Evolutionary conservation across 1,139 yeast genomes (phyloP), one percentile per base, ranked within the genome.

Genomic region (Suhomyces yuchorum): DNA sequence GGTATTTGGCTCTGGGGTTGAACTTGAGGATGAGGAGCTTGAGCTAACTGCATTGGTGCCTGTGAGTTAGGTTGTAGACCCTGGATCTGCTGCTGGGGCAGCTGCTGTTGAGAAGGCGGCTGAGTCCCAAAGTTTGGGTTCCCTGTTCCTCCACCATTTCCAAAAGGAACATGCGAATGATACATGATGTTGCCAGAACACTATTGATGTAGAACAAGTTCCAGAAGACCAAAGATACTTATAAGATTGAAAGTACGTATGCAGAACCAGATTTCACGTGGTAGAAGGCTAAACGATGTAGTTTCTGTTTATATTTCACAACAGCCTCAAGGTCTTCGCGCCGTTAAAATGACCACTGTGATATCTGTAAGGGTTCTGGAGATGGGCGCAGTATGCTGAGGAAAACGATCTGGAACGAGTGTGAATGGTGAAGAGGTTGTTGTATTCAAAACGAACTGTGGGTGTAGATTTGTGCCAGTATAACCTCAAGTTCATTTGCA

Each of bases 121-220:
- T 42, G 45, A 14, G 40, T 11, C 37, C 24, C 30, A 34, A 12
- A 37, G 44, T 15, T 22, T 30, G 39, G 18, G 40, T 6, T 24
- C n/a, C 14, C 33, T 14, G 26, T 8, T 37, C 24, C 28, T 4
- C 30, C 20, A 20, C 39, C 43, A 28, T 46, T 53, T 36, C 47
- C 51, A 44, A 48, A 51, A 32, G 46, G 48, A 26, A 56, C 54
- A 20, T 47, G 50, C 23, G 61, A 59, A 40, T 51, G 58, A 48
- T 57, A 57, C 61, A 57, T 44, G 38, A 43, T 37, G 23, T 32
- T 18, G 11, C 24, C 6, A 15, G 19, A 23, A 9, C 34, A 41
- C 34, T 15, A 32, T n/a, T 12, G 34, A 24, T 26, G 8, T 8
- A 42, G 42, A 33, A 19, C 26, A 19, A n/a, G 26, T 12, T 24